Evolutionary conservation across 306 rosid species (phyloP).

Genomic region (Albizia julibrissin): DNA sequence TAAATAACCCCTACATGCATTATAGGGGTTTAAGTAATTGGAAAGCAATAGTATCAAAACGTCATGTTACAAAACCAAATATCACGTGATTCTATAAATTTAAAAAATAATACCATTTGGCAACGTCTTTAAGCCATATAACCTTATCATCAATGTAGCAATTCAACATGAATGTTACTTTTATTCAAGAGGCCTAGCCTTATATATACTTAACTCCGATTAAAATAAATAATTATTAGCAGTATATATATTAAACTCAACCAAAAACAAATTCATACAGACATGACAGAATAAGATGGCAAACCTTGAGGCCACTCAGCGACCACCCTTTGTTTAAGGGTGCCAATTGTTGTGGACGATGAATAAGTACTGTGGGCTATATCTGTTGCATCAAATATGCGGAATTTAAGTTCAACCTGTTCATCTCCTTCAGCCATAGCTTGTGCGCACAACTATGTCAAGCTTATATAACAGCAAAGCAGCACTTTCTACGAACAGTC

Average conservation of each 20-base stretch:
- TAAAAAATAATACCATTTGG: background rate
- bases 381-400: constrained; percentile 81
- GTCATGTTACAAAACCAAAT: background rate
- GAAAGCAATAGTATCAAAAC: background rate
- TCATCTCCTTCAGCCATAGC: constrained; percentile 60
- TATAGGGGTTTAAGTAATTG: background rate
- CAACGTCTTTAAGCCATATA: background rate
- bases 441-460: constrained; percentile 35
- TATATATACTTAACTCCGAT: background rate
- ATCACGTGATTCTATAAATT: background rate
- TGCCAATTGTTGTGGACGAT: constrained; percentile 50
- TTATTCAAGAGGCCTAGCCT: background rate
- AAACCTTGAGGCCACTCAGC: constrained; percentile 82
- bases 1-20: background rate
- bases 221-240: constrained; percentile 19
- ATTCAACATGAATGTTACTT: background rate
- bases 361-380: constrained; percentile 57
- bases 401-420: constrained; percentile 59
- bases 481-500: constrained; percentile 33
- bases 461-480: constrained; percentile 38
- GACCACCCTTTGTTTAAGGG: constrained; percentile 67
- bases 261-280: background rate
- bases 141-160: background rate
- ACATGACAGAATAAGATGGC: constrained; percentile 26
- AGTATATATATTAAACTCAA: background rate